phyloP scores from a whole-genome alignment of 805 yeast genomes.

The Torulaspora gathmanii region DNA sequence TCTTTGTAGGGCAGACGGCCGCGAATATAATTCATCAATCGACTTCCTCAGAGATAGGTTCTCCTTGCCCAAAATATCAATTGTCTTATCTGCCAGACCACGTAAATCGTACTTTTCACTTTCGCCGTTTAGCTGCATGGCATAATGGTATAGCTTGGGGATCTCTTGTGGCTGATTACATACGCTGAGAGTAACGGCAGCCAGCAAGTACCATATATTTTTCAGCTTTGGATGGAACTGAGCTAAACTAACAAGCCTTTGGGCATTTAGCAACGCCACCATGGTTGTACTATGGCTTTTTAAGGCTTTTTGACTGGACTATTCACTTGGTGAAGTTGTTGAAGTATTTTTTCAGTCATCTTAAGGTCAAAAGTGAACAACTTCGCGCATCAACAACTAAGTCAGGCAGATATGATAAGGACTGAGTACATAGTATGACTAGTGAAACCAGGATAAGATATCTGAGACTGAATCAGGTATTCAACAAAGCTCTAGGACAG shows the following conservation, averaged over 20 bases:
- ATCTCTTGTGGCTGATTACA: slow-evolving; percentile 80
- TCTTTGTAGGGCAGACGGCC: slow-evolving; percentile 21
- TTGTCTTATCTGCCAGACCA: slow-evolving; percentile 24
- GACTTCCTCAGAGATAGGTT: slow-evolving; percentile 2
- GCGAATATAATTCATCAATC: slow-evolving; percentile 21
- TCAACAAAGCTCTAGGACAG: slow-evolving; percentile 51
- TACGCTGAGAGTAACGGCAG: slow-evolving; percentile 75
- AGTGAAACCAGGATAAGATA: slow-evolving; percentile 39
- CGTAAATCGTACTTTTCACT: slow-evolving; percentile 13
- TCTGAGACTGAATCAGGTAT: slow-evolving; percentile 46
- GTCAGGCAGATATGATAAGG: background rate
- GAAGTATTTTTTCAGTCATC: too few species aligned
- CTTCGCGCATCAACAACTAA: background rate
- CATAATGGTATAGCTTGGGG: slow-evolving; percentile 69
- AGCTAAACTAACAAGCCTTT: slow-evolving; percentile 28
- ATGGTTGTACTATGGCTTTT: slow-evolving; percentile 3
- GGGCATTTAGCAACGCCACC: slow-evolving; percentile 26
- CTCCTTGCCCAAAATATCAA: slow-evolving; percentile 15
- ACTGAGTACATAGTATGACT: background rate
- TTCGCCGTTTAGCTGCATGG: slow-evolving; percentile 38
- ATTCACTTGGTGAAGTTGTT: too few species aligned
- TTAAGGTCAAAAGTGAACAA: background rate
- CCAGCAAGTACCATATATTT: slow-evolving; percentile 68
- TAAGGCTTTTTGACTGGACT: background rate
- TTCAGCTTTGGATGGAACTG: slow-evolving; percentile 48